These are phyloP conservation scores for Luffa acutangula DNA, from an alignment of 306 rosid species.

Conservation along the genomic window DNA sequence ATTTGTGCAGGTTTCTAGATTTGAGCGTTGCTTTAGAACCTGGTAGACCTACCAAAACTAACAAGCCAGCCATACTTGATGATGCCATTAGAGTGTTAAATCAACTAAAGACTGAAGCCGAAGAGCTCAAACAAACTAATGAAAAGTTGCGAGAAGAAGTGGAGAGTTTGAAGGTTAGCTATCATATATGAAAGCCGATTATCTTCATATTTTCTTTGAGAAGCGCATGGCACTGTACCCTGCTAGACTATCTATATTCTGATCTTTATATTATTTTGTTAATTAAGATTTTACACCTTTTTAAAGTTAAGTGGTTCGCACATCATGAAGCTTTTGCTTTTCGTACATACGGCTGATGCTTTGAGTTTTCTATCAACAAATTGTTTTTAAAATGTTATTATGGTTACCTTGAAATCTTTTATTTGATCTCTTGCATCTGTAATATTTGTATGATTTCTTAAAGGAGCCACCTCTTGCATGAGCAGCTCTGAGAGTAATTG, in stretches of 20 bases:
- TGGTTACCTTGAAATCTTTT: not conserved
- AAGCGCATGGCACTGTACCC: not conserved
- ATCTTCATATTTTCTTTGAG: not conserved
- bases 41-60: slow-evolving; percentile 57
- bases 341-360: not conserved
- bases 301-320: not conserved
- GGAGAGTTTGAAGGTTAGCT: slow-evolving; percentile 58
- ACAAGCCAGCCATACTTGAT: slow-evolving; percentile 72
- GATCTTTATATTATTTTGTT: not conserved
- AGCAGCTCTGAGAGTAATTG: not conserved
- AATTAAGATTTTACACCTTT: not conserved
- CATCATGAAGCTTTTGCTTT: not conserved
- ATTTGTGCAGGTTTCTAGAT: slow-evolving; percentile 50
- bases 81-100: slow-evolving; percentile 73
- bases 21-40: slow-evolving; percentile 79
- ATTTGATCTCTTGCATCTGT: not conserved
- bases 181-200: not conserved
- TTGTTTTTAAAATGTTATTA: not conserved
- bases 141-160: slow-evolving; percentile 67
- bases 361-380: not conserved
- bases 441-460: not conserved
- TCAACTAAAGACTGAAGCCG: slow-evolving; percentile 63
- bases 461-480: not conserved
- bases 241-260: not conserved
- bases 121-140: slow-evolving; percentile 66